A percentile compares a stretch with the other conserved stretches of the same genome.
Evolutionary conservation across 352 stramenopile species (phyloP).

Genomic region (Thraustochytrium sp.): DNA sequence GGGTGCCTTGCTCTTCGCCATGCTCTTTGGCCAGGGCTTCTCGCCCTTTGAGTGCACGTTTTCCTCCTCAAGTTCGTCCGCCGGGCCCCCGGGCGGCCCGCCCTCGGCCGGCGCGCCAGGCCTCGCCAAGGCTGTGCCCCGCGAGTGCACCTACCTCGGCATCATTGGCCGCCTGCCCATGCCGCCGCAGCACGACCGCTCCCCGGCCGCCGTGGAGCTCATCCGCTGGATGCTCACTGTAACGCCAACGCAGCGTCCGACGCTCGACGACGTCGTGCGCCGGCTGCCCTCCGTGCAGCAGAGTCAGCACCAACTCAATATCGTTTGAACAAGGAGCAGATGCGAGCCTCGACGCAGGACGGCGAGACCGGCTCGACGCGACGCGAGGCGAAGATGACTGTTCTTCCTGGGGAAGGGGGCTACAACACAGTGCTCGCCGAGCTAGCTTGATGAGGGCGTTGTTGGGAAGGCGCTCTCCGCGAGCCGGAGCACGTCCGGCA

Average conservation of each 20-base stretch:
- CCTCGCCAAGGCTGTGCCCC: slow-evolving; percentile 58
- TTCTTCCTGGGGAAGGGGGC: background rate
- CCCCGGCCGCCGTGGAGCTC: slow-evolving; percentile 58
- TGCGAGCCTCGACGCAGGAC: background rate
- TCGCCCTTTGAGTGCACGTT: slow-evolving; percentile 80
- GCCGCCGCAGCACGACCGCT: slow-evolving; percentile 56
- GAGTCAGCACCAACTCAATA: background rate
- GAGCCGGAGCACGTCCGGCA: no score
- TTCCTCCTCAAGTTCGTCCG: slow-evolving; percentile 47
- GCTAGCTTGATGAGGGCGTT: no score
- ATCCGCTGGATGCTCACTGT: slow-evolving; percentile 68
- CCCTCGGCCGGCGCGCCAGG: slow-evolving; percentile 50
- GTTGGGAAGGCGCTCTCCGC: no score
- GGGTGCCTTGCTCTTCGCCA: slow-evolving; percentile 77
- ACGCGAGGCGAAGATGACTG: background rate
- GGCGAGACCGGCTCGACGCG: background rate
- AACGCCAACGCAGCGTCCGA: slow-evolving; percentile 59
- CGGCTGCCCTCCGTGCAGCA: slow-evolving; percentile 29
- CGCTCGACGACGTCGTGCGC: slow-evolving; percentile 56
- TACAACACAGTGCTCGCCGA: no score
- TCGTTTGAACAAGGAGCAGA: background rate
- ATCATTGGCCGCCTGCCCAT: slow-evolving; percentile 63
- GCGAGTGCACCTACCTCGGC: slow-evolving; percentile 59
- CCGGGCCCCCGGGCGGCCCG: background rate
- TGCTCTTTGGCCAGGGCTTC: slow-evolving; percentile 71